Conservation (phyloP, 1,284 basidiomycete genomes). For the Acaromyces ingoldii region DNA sequence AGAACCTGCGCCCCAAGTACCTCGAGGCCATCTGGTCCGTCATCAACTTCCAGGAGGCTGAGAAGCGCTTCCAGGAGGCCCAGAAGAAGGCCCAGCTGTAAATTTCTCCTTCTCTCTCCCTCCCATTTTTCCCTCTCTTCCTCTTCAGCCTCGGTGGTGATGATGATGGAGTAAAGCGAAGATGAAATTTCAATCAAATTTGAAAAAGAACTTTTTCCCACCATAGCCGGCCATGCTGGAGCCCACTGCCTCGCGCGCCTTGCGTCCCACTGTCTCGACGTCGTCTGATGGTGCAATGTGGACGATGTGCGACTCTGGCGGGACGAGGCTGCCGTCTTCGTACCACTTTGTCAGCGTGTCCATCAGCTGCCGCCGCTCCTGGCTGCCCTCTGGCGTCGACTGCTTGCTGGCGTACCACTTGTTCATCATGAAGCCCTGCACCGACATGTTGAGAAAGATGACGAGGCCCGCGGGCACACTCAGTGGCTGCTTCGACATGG, state of each 20-base stretch:
- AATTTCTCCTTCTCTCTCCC: neutral
- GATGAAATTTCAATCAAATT: neutral
- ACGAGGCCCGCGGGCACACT: constrained; percentile 70
- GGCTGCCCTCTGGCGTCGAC: constrained; percentile 16
- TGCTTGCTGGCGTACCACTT: constrained; percentile 61
- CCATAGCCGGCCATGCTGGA: neutral
- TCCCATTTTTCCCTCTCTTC: neutral
- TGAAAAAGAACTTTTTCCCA: constrained; percentile 1
- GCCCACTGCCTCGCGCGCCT: neutral
- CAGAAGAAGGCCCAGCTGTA: constrained; percentile 23
- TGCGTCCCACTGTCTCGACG: neutral
- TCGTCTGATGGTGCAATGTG: neutral
- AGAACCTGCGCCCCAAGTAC: constrained; percentile 25
- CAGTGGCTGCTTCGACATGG: constrained; percentile 77
- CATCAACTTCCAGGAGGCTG: constrained; percentile 50
- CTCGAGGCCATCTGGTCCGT: constrained; percentile 51
- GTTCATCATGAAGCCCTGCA: constrained; percentile 17
- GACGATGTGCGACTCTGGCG: constrained; percentile 1
- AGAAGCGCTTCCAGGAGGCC: constrained; percentile 44
- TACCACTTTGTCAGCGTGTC: constrained; percentile 58
- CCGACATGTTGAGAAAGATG: constrained; percentile 63
- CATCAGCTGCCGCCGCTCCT: constrained; percentile 55
- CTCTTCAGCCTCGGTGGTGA: neutral
- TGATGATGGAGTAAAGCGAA: neutral
- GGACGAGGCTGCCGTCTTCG: constrained; percentile 53